phyloP scores from a whole-genome alignment of 225 moss, liverwort and hornwort species.

The Ulota crispa region DNA sequence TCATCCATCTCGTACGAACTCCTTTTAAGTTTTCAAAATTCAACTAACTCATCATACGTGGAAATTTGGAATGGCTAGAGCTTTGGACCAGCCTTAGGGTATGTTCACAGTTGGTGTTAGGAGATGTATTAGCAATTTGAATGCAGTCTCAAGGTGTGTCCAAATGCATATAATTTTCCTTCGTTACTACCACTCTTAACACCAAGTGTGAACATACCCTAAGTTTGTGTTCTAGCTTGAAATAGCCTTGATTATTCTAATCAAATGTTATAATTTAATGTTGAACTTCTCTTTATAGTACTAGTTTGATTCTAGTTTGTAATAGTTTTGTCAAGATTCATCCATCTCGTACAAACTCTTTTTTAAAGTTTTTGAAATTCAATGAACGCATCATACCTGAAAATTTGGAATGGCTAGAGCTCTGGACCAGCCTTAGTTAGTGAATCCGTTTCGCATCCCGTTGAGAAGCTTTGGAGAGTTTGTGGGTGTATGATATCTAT shows the following conservation, averaged over 20 bases:
- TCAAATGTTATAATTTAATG: not conserved
- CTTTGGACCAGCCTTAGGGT: not conserved
- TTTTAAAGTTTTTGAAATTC: not conserved
- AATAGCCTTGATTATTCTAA: not conserved
- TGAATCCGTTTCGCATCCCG: not conserved
- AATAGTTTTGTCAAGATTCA: not conserved
- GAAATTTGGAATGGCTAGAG: not conserved
- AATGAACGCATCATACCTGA: not conserved
- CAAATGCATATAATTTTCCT: too few relatives aligned
- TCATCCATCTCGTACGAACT: not conserved
- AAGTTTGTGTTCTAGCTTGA: not conserved
- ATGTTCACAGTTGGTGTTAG: too few relatives aligned
- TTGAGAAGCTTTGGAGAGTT: not conserved
- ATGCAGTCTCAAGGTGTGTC: too few relatives aligned
- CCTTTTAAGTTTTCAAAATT: not conserved
- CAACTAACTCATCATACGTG: not conserved
- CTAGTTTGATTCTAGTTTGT: not conserved
- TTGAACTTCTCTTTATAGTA: not conserved
- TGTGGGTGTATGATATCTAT: not conserved
- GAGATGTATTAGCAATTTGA: too few relatives aligned
- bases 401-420: not conserved
- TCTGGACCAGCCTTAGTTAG: not conserved
- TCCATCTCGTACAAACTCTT: not conserved
- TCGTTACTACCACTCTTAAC: too few relatives aligned
- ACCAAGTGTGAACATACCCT: too few relatives aligned